These are phyloP conservation scores for Fusarium brevicatenulatum DNA, from an alignment of 2,329 filamentous ascomycete genomes.

Conservation along the genomic window DNA sequence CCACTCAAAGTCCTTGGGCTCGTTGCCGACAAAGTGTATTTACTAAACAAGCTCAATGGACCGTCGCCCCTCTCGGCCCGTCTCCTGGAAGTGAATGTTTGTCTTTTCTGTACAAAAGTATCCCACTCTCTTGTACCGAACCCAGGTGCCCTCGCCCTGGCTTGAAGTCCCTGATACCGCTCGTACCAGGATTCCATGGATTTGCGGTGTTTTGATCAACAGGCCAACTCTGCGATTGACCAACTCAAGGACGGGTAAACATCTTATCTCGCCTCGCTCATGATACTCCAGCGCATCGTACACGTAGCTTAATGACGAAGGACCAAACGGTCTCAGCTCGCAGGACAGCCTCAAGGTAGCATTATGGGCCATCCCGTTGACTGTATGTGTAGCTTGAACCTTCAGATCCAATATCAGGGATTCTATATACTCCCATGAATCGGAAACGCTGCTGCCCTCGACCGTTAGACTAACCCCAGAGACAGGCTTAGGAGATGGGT, in stretches of 20 bases:
- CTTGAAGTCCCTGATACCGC: accelerated
- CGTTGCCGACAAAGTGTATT: accelerated
- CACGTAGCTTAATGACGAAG: accelerated
- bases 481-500: accelerated
- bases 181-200: neutral
- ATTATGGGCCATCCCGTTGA: neutral
- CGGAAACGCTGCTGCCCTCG: accelerated
- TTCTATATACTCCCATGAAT: neutral
- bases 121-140: neutral
- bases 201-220: accelerated
- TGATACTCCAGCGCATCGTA: neutral
- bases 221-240: accelerated
- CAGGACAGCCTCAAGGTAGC: neutral
- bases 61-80: accelerated
- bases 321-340: accelerated
- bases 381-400: neutral
- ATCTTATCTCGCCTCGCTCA: neutral
- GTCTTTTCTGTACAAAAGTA: neutral
- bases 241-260: neutral
- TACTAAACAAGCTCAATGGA: neutral
- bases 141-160: accelerated
- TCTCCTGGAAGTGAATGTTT: neutral
- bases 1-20: accelerated
- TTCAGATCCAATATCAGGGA: accelerated
- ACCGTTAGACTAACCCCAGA: accelerated